phyloP scores from a whole-genome alignment of 2,329 filamentous ascomycete genomes.

The Cladosporium velox region DNA sequence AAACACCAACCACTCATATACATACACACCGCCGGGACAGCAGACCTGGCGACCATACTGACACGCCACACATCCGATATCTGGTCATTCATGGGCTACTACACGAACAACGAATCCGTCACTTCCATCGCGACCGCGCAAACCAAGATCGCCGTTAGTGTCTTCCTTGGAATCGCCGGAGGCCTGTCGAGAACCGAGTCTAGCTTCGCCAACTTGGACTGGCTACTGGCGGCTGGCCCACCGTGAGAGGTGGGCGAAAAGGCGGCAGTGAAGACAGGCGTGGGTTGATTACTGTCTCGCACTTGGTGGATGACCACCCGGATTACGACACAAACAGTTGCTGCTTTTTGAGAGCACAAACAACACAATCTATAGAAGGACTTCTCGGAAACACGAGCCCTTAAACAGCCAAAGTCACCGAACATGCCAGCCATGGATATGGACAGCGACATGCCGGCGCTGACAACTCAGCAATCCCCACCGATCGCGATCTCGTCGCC shows the following conservation, averaged over 20 bases:
- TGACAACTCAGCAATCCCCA: slow-evolving; percentile 35
- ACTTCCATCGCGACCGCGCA: slow-evolving; percentile 15
- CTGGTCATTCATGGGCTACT: slow-evolving; percentile 20
- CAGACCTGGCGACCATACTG: slow-evolving; percentile 4
- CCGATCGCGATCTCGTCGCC: slow-evolving; percentile 34
- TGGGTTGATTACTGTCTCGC: not conserved
- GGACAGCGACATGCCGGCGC: slow-evolving; percentile 23
- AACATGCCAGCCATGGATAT: slow-evolving; percentile 39
- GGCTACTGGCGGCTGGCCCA: slow-evolving; percentile 53
- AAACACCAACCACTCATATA: slow-evolving; percentile 6
- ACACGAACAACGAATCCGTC: slow-evolving; percentile 18
- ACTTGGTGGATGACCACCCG: slow-evolving; percentile 20
- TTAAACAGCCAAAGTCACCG: not conserved
- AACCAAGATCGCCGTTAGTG: slow-evolving; percentile 15
- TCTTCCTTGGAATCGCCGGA: slow-evolving; percentile 24
- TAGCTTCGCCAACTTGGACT: slow-evolving; percentile 50
- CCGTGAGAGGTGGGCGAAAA: slow-evolving; percentile 58
- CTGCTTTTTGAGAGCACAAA: not conserved
- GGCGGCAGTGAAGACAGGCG: slow-evolving; percentile 22
- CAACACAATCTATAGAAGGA: not conserved
- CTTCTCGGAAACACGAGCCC: not conserved
- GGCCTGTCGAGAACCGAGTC: slow-evolving; percentile 45
- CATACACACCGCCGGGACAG: not conserved
- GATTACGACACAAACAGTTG: slow-evolving; percentile 15
- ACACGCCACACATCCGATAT: not conserved